Base-by-base conservation (phyloP, 208 protist species). In the Angomonas ambiguus region DNA sequence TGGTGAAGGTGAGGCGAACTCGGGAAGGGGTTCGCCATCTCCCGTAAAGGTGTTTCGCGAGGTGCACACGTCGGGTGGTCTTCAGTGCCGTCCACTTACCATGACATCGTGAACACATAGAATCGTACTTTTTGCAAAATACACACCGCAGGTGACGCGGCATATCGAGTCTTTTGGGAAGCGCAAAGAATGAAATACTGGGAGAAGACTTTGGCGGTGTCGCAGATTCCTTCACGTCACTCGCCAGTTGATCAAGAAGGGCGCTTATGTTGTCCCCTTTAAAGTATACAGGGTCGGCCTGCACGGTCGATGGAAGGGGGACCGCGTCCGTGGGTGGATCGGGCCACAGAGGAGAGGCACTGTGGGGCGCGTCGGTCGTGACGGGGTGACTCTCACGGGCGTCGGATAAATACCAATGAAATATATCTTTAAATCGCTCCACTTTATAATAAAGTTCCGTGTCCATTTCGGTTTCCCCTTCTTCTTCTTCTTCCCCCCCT, bases 121-220 rank as follows among this genome's bases (percentile, higher is more conserved):
- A 77, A 63, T 88, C 83, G 69, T 80, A 73, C 57, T 74, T 78
- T 45, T 71, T 72, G 51, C 79, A 85, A 69, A 88, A 81, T 22
- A 42, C 20, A 62, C 83, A 88, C 13, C 79, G 72, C 31, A 79
- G 27, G 18, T 45, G 3, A 27, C 79, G 51, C 2, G 83, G 83
- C 62, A 88, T 75, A 65, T 83, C 69, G 25, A 58, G 34, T 8
- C 48, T 58, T 33, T 27, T 30, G 27, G 53, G 25, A 22, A 59
- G 2, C 20, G 13, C 53, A n/a, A 30, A 25, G n/a, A 25, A 8
- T 56, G 49, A 8, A 11, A 56, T 56, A 24, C 18, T 27, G 27
- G n/a, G 22, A 16, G 49, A 8, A 5, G n/a, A 11, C 10, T 24
- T 8, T 11, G 38, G 11, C 38, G 38, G 8, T 16, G 16, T 8